Evolutionary conservation across 78 protist genomes (phyloP).

Genomic region (Dictyostelium discoideum): DNA sequence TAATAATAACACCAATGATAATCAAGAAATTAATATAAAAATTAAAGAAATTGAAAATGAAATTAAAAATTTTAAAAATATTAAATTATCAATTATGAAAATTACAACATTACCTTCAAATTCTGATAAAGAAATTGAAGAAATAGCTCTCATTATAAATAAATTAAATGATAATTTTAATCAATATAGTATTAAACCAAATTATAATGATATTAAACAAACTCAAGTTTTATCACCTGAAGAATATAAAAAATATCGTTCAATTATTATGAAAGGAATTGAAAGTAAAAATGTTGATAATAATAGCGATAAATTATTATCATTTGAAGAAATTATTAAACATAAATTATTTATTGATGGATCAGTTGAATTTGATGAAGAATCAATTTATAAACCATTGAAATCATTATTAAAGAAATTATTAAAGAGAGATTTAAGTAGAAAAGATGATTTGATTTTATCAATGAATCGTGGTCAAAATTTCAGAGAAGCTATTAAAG

Average conservation of each 20-base stretch:
- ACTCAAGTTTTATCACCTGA: not conserved
- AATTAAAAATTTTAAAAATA: not conserved
- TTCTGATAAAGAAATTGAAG: not conserved
- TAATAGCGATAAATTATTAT: not conserved
- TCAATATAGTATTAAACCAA: conserved; percentile 1
- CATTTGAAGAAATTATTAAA: not conserved
- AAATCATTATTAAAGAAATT: not conserved
- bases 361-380: not conserved
- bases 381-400: not conserved
- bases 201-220: conserved; percentile 8
- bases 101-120: not conserved
- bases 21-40: not conserved
- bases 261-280: not conserved
- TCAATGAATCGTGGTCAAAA: not conserved
- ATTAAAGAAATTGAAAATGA: not conserved
- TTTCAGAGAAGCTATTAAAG: conserved; percentile 11
- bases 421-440: not conserved
- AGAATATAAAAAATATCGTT: not conserved
- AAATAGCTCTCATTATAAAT: not conserved
- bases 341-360: not conserved
- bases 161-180: not conserved
- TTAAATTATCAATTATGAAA: not conserved
- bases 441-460: not conserved
- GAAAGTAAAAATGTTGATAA: not conserved
- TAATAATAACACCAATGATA: not conserved